Evolutionary conservation across 768 basidiomycete genomes (phyloP), one percentile per base, ranked within the genome.

Genomic region (Boletus barrowsii): DNA sequence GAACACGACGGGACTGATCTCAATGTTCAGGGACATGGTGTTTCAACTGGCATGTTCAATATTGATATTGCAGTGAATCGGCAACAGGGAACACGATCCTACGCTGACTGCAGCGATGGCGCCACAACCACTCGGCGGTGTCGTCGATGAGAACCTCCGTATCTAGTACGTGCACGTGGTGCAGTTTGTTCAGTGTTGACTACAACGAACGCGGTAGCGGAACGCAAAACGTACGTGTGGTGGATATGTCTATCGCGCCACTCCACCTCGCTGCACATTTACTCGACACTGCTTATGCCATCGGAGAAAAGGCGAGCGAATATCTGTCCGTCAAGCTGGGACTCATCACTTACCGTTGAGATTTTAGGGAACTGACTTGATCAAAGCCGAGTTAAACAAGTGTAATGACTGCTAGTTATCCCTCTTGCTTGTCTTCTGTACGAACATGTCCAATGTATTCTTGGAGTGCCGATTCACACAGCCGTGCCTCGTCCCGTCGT

Each of bases 71-170:
- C 61, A 39, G 61, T 63, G 37, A 44, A 62, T 5, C 53, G 61
- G 13, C 9, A 51, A 20, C 17, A 47, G 10, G 61, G 61, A 6
- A 63, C 39, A 20, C 43, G 62, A 44, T 63, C 57, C 10, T 62
- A 62, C 13, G 61, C 61, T 30, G 56, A 62, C 61, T 2, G 44
- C 62, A n/a, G 15, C 62, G 15, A 62, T 62, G 62, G 62, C 62
- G 2, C 57, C 61, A n/a, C 40, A 30, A 20, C 43, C 50, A n/a
- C 43, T 62, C 2, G 61, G 61, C 5, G 60, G 60, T n/a, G 60
- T 62, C 11, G 60, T 62, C 3, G 56, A 61, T n/a, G 22, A 45
- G 14, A 35, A 62, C 13, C 42, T 62, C 42, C 61, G 62, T 14
- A 40, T 62, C 35, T 50, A 62, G 61, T 60, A 18, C 53, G 57